These are phyloP conservation scores for Fomes fomentarius DNA, from an alignment of 1,284 basidiomycete species.

Conservation along the genomic window DNA sequence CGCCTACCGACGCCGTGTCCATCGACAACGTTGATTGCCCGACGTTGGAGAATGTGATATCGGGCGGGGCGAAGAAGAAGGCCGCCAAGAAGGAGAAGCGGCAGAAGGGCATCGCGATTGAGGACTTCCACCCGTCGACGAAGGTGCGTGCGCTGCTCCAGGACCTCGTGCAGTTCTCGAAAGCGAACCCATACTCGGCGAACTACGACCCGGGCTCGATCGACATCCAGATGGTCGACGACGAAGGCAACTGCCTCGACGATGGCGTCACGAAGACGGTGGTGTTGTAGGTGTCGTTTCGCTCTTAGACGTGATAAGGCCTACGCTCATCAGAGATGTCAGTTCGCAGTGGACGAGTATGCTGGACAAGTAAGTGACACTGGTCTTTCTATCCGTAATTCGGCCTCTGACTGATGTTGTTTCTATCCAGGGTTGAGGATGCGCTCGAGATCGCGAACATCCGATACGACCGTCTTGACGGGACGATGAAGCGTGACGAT, in stretches of 20 bases:
- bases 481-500: slow-evolving; percentile 95
- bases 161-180: slow-evolving; percentile 79
- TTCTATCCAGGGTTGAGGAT: slow-evolving; percentile 73
- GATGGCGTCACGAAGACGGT: slow-evolving; percentile 82
- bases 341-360: slow-evolving; percentile 96
- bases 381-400: slow-evolving; percentile 1
- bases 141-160: slow-evolving; percentile 82
- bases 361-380: slow-evolving; percentile 80
- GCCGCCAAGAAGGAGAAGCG: slow-evolving; percentile 70
- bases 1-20: slow-evolving; percentile 74
- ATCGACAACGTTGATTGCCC: slow-evolving; percentile 62
- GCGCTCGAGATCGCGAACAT: slow-evolving; percentile 84
- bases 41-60: slow-evolving; percentile 36
- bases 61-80: slow-evolving; percentile 58
- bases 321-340: slow-evolving; percentile 14
- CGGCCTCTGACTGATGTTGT: slow-evolving; percentile 20
- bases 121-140: slow-evolving; percentile 78
- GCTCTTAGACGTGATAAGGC: slow-evolving; percentile 1
- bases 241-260: slow-evolving; percentile 69
- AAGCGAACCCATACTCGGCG: slow-evolving; percentile 78
- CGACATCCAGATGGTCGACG: slow-evolving; percentile 76
- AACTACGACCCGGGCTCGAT: slow-evolving; percentile 79
- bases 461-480: slow-evolving; percentile 89
- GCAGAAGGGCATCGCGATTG: slow-evolving; percentile 54
- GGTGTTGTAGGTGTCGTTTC: slow-evolving; percentile 74